Evolutionary conservation across 768 basidiomycete genomes (phyloP).

Genomic region (Rubroboletus satanas): DNA sequence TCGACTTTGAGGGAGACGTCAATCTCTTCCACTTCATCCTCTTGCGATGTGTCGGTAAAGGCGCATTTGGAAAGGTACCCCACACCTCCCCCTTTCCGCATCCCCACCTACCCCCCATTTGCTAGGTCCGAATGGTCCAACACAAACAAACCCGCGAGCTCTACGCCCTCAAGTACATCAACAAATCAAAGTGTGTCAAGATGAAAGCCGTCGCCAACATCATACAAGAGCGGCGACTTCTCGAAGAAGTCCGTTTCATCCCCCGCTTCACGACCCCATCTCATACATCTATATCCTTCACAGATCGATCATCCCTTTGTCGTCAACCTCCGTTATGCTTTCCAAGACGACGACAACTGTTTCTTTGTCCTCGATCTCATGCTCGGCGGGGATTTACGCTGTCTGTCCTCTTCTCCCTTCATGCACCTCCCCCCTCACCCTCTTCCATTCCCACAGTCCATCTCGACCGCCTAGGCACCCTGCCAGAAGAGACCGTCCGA

Average conservation of each 20-base stretch:
- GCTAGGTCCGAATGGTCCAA: conserved; percentile 95
- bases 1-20: conserved; percentile 93
- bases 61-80: conserved; percentile 93
- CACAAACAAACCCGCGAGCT: conserved; percentile 97
- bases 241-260: conserved; percentile 75
- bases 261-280: not conserved
- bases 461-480: conserved; percentile 71
- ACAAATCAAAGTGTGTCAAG: conserved; percentile 95
- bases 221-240: conserved; percentile 88
- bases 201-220: conserved; percentile 99
- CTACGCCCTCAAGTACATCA: conserved; percentile 99
- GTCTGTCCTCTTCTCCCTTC: conserved; percentile 42
- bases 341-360: conserved; percentile 97
- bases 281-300: not conserved
- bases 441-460: conserved; percentile 56
- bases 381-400: conserved; percentile 92
- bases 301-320: conserved; percentile 95
- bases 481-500: conserved; percentile 74
- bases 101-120: conserved; percentile 11
- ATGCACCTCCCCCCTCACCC: not conserved
- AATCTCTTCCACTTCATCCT: conserved; percentile 97
- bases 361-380: conserved; percentile 98
- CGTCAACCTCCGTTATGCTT: conserved; percentile 93
- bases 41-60: conserved; percentile 94
- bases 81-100: not conserved